phyloP scores from a whole-genome alignment of 2,329 filamentous ascomycete species.

The Gaeumannomyces sp. region DNA sequence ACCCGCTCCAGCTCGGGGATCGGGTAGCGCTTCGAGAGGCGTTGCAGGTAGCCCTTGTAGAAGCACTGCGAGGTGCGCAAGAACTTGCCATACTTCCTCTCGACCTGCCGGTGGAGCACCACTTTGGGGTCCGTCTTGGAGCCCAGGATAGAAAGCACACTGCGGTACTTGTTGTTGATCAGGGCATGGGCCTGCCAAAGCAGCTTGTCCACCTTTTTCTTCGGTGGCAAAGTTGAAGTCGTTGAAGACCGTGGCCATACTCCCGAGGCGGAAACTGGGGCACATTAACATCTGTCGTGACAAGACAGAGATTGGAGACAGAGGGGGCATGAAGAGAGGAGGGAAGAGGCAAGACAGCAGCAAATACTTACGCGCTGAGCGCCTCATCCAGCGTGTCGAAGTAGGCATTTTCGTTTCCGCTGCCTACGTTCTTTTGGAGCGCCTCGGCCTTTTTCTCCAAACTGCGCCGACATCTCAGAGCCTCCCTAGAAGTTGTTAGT shows the following conservation, averaged over 20 bases:
- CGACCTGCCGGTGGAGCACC: constrained; percentile 67
- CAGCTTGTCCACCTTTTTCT: constrained; percentile 58
- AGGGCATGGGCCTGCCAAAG: constrained; percentile 76
- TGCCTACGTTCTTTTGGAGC: constrained; percentile 3
- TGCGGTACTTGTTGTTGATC: constrained; percentile 74
- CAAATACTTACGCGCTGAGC: constrained; percentile 4
- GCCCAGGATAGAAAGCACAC: constrained; percentile 53
- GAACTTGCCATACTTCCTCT: constrained; percentile 76
- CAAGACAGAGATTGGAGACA: not conserved
- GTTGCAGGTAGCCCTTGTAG: constrained; percentile 79
- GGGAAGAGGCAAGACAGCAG: not conserved
- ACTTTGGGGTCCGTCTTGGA: constrained; percentile 33
- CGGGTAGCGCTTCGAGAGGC: constrained; percentile 58
- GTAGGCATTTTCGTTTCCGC: constrained; percentile 8
- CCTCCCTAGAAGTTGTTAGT: constrained; percentile 1
- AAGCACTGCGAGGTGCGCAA: constrained; percentile 84
- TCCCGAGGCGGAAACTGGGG: constrained; percentile 61
- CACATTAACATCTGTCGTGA: not conserved
- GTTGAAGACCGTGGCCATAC: constrained; percentile 64
- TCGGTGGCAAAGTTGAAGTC: constrained; percentile 62
- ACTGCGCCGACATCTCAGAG: constrained; percentile 1
- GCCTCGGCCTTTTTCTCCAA: constrained; percentile 2
- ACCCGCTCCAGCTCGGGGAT: constrained; percentile 33
- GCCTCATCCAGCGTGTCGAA: constrained; percentile 3
- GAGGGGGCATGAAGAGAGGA: no score